Conservation (phyloP, 805 yeast species). For the Metschnikowia cubensis region DNA sequence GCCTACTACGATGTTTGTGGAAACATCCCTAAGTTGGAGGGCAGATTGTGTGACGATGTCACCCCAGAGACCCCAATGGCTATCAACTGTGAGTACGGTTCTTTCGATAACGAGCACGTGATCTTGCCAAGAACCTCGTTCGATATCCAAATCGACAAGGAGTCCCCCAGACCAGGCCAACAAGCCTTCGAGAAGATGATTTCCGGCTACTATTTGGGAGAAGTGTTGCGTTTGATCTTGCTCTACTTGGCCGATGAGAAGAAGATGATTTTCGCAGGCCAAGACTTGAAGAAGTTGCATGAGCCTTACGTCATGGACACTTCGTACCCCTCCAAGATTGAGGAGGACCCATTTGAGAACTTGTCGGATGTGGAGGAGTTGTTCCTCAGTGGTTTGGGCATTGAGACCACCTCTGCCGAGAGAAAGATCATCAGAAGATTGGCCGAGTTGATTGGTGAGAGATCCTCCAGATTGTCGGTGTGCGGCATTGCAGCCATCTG, state of each 20-base stretch:
- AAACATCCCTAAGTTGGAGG: slow-evolving; percentile 78
- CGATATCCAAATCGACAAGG: slow-evolving; percentile 73
- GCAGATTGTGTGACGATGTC: slow-evolving; percentile 62
- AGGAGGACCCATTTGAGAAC: slow-evolving; percentile 85
- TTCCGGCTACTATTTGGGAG: slow-evolving; percentile 95
- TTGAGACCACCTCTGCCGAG: slow-evolving; percentile 70
- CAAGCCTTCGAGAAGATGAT: slow-evolving; percentile 97
- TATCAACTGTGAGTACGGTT: slow-evolving; percentile 97
- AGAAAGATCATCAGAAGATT: slow-evolving; percentile 77
- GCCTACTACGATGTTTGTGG: slow-evolving; percentile 81
- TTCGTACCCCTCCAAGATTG: slow-evolving; percentile 80
- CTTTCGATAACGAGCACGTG: slow-evolving; percentile 85
- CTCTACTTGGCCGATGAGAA: slow-evolving; percentile 60
- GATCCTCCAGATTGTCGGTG: slow-evolving; percentile 88
- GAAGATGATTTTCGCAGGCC: slow-evolving; percentile 64
- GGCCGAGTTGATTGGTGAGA: slow-evolving; percentile 83
- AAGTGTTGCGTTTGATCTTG: slow-evolving; percentile 75
- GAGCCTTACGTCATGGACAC: slow-evolving; percentile 79
- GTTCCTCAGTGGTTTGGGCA: slow-evolving; percentile 54
- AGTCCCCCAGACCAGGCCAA: slow-evolving; percentile 94
- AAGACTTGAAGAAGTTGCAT: slow-evolving; percentile 61
- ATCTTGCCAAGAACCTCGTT: slow-evolving; percentile 87
- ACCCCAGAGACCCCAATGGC: slow-evolving; percentile 74
- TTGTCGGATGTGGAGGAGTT: slow-evolving; percentile 68
- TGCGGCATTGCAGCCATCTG: slow-evolving; percentile 96